Base-by-base conservation (phyloP, 139 green algal species). In the Medakamo hakoo region DNA sequence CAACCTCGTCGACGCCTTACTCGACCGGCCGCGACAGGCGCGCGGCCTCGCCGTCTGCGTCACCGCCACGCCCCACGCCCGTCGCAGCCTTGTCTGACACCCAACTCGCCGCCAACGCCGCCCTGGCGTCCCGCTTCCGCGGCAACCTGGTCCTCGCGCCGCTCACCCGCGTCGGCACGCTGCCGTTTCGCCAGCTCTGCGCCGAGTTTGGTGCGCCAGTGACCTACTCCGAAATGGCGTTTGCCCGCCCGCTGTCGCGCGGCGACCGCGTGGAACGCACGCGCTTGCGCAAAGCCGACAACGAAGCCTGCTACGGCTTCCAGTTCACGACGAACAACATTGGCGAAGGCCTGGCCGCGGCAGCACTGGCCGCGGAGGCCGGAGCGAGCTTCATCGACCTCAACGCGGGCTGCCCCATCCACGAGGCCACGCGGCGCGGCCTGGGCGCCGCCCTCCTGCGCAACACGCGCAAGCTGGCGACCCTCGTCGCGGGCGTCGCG, bases 351-450 rank as follows among this genome's bases (percentile, higher is more conserved):
- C 63, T 89, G 3, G 57, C 59, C 20, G 85, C 85, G 2, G 79
- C 63, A 0, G 29, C 69, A 55, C 61, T 87, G 40, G 84, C 84
- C 26, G 67, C 74, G 20, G 80, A 83, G 30, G 69, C 69, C 4
- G 86, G 85, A 0, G 86, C 84, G 0, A 52, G 71, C 22, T 94
- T 74, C 52, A 23, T 95, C 4, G 88, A 95, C 69, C 73, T 95
- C 28, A 95, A 95, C 73, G 87, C 77, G 63, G 85, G 86, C 55
- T 94, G 88, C 69, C 86, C 86, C 24, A 92, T 91, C 31, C 71
- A 89, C 56, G 86, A 94, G 69, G 85, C 80, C 23, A 86, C 83
- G 21, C 73, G 78, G 40, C 65, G 84, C 5, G 89, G 89, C 3
- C 60, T 82, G 52, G 88, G 89, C 1, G 79, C 83, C 2, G 73